Evolutionary conservation across 2,329 filamentous ascomycete species (phyloP), one percentile per base, ranked within the genome.

Genomic region (Exophiala sp.): DNA sequence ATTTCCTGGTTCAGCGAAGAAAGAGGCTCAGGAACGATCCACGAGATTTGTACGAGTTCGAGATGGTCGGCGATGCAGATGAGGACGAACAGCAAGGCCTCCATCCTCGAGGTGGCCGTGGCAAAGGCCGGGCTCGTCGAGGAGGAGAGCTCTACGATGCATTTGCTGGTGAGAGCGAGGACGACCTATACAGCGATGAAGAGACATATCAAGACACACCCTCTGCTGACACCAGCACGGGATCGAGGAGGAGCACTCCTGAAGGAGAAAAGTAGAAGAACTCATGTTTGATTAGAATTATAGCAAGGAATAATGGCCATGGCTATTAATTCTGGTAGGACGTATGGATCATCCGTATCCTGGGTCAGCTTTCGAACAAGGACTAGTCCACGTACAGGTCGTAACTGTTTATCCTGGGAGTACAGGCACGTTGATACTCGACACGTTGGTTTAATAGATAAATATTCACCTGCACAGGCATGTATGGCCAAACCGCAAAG

Each of bases 111-210:
- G 68, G 16, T 60, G 66, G 76, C 78, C 81, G 61, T 78, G 79
- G 47, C 71, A 70, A 69, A 33, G 71, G 68, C 63, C 79, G 72
- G 69, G 68, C 76, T 61, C 76, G 89, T 46, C 71, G 74, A 16
- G 94, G 90, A 2, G 91, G 92, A 24, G 92, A 97, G 74, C 75
- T 99, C 41, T 99, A 99, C 69, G 94, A 99, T 76, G 94, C 94
- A 3, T 99, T 99, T 78, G 94, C 94, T 0, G 91, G 89, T 12
- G 92, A 91, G 48, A 92, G 92, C 54, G 91, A 94, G 53, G 87
- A 89, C 51, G 65, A 66, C 55, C 65, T 83, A 38, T 74, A 82
- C 57, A 78, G 74, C 60, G 73, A 73, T 11, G 75, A 76, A 35
- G 63, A 63, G 46, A 54, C 44, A 21, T 63, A 67, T 39, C 63